These are phyloP conservation scores for Aureobasidium sp. DNA, from an alignment of 2,329 filamentous ascomycete species.

Conservation along the genomic window DNA sequence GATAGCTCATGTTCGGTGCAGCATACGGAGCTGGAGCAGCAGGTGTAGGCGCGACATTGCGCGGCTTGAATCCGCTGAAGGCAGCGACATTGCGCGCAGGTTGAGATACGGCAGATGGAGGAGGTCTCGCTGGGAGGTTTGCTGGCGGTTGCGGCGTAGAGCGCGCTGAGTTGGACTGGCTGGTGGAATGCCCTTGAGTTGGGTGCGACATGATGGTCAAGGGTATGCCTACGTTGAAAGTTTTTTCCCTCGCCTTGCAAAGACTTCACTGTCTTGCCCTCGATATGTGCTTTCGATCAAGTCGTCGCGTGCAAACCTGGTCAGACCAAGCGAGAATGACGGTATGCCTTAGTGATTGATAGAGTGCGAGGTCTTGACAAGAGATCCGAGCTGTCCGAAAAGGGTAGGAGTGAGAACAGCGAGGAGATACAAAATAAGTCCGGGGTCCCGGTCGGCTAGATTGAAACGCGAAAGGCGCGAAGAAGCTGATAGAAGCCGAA, in stretches of 20 bases:
- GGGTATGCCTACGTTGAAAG: constrained; percentile 8
- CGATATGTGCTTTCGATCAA: neutral
- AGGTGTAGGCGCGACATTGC: constrained; percentile 40
- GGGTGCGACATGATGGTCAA: constrained; percentile 68
- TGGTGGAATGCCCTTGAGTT: constrained; percentile 60
- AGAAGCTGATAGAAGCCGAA: constrained; percentile 1
- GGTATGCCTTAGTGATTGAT: neutral
- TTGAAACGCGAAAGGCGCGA: constrained; percentile 2
- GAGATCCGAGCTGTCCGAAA: neutral
- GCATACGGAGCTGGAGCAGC: constrained; percentile 3
- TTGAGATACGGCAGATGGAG: constrained; percentile 21
- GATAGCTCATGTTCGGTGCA: constrained; percentile 11
- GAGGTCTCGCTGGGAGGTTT: constrained; percentile 16
- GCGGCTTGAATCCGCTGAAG: constrained; percentile 51
- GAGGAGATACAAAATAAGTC: neutral
- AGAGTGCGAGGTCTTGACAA: neutral
- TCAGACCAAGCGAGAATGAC: neutral
- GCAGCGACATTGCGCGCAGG: constrained; percentile 24
- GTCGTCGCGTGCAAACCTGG: neutral
- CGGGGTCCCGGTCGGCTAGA: constrained; percentile 2
- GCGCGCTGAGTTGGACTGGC: constrained; percentile 15
- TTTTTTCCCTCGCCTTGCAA: neutral
- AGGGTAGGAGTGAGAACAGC: neutral
- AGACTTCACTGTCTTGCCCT: neutral
- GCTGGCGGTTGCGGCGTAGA: constrained; percentile 12